Evolutionary conservation across 2,329 filamentous ascomycete genomes (phyloP).

Genomic region (Ophiostoma ulmi): DNA sequence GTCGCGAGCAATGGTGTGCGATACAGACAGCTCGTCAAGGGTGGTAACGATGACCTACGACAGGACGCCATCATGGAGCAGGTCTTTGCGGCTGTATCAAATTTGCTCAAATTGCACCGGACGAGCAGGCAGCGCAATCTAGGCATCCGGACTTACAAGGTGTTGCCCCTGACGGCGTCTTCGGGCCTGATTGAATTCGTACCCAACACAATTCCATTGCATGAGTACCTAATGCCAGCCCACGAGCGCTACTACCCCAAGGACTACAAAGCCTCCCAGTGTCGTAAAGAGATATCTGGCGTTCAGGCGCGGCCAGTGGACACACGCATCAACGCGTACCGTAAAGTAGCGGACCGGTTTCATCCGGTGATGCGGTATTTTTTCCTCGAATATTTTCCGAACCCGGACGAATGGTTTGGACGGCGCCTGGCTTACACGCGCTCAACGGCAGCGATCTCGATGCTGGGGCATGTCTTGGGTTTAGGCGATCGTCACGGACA

Average conservation of each 20-base stretch:
- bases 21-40: slow-evolving; percentile 92
- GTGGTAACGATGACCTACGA: slow-evolving; percentile 88
- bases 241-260: slow-evolving; percentile 82
- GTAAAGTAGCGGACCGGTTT: slow-evolving; percentile 73
- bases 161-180: slow-evolving; percentile 76
- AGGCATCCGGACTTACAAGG: slow-evolving; percentile 93
- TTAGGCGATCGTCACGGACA: slow-evolving; percentile 93
- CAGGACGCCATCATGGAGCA: slow-evolving; percentile 99
- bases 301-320: slow-evolving; percentile 67
- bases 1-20: slow-evolving; percentile 69
- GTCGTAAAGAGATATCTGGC: slow-evolving; percentile 71
- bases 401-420: slow-evolving; percentile 94
- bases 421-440: slow-evolving; percentile 86
- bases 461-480: slow-evolving; percentile 87
- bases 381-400: slow-evolving; percentile 89
- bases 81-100: slow-evolving; percentile 93
- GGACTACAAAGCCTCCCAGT: slow-evolving; percentile 70
- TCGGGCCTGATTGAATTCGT: slow-evolving; percentile 97
- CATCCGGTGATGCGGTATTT: slow-evolving; percentile 94
- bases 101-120: slow-evolving; percentile 78
- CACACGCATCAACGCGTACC: slow-evolving; percentile 67
- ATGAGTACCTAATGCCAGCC: slow-evolving; percentile 86
- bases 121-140: slow-evolving; percentile 82
- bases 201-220: slow-evolving; percentile 82
- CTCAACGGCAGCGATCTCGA: slow-evolving; percentile 89